Evolutionary conservation across 768 basidiomycete species (phyloP).

Genomic region (Mycena kentingensis): DNA sequence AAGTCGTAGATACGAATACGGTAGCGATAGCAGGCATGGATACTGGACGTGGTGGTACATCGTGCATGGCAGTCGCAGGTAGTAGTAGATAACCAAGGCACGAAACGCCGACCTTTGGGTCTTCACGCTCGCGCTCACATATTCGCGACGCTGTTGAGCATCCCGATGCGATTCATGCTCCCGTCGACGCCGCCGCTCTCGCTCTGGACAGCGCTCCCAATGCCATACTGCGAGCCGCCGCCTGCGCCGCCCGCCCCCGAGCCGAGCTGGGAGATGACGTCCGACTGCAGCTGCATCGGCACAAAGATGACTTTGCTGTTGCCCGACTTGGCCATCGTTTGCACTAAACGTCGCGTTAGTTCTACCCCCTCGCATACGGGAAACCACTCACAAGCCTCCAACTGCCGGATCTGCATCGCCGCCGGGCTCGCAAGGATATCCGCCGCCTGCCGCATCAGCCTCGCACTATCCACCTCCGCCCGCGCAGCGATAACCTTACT

Average conservation of each 20-base stretch:
- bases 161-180: neutral
- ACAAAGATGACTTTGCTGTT: constrained; percentile 92
- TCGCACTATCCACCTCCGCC: constrained; percentile 92
- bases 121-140: too few relatives aligned
- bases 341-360: constrained; percentile 46
- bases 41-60: too few relatives aligned
- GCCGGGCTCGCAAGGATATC: constrained; percentile 93
- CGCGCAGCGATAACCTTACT: constrained; percentile 94
- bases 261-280: constrained; percentile 55
- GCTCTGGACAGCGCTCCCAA: constrained; percentile 18
- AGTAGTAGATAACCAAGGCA: too few relatives aligned
- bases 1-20: too few relatives aligned
- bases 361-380: too few relatives aligned
- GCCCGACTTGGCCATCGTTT: constrained; percentile 92
- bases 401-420: constrained; percentile 97
- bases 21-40: too few relatives aligned
- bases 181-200: neutral
- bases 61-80: too few relatives aligned
- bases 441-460: constrained; percentile 95
- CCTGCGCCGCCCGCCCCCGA: neutral
- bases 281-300: constrained; percentile 86
- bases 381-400: constrained; percentile 71
- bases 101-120: too few relatives aligned
- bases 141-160: neutral
- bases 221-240: constrained; percentile 21